Conservation (phyloP, 768 basidiomycete genomes). For the Phylloporus scabripes region DNA sequence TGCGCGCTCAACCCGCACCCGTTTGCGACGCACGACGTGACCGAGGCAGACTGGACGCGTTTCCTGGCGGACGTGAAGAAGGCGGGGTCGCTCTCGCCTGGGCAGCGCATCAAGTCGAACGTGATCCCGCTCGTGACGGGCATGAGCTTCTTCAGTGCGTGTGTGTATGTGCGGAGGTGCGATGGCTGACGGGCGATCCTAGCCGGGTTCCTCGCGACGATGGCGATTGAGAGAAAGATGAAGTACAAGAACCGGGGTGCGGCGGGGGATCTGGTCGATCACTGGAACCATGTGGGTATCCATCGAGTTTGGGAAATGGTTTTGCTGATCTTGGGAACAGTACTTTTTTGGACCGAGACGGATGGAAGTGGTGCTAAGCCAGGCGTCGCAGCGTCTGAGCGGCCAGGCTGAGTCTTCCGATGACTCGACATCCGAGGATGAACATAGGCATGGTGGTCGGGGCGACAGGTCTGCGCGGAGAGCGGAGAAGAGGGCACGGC, state of each 20-base stretch:
- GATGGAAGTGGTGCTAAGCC: conserved; percentile 39
- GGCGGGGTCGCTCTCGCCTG: conserved; percentile 30
- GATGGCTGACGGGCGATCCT: background rate
- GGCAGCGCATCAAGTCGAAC: conserved; percentile 31
- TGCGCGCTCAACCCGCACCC: conserved; percentile 39
- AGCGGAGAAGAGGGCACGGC: conserved; percentile 10
- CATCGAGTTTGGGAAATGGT: background rate
- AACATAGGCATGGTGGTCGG: background rate
- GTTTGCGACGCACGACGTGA: conserved; percentile 45
- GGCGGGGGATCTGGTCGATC: conserved; percentile 39
- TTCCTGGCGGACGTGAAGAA: conserved; percentile 37
- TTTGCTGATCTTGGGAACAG: conserved; percentile 19
- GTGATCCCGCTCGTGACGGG: conserved; percentile 30
- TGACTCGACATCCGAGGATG: conserved; percentile 2
- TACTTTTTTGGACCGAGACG: conserved; percentile 45
- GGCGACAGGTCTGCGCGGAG: background rate
- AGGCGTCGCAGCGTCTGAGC: conserved; percentile 28
- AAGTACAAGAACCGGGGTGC: conserved; percentile 35
- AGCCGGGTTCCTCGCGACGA: conserved; percentile 20
- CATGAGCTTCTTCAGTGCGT: conserved; percentile 22
- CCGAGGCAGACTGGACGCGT: conserved; percentile 47
- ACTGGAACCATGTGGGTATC: conserved; percentile 42
- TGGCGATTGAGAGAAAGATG: conserved; percentile 20
- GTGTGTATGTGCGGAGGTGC: background rate
- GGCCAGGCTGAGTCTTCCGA: conserved; percentile 16